Base-by-base conservation (phyloP, 2,329 filamentous ascomycete species). In the Incumbomyces delicatus region DNA sequence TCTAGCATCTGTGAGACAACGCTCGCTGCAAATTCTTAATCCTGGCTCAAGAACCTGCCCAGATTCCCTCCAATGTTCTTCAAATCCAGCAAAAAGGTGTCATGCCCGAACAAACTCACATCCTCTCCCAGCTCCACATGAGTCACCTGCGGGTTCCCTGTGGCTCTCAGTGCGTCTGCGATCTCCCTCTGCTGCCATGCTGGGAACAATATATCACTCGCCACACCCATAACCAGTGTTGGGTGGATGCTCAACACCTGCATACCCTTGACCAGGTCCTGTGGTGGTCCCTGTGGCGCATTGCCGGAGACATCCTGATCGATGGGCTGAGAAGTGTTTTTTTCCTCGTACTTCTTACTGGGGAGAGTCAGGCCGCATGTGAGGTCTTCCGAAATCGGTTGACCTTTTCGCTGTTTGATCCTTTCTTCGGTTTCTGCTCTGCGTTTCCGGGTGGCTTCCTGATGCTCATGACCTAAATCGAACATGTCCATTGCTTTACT, bases 401-500 rank as follows among this genome's bases (percentile, higher is more conserved):
- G 70, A 1, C 72, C 69, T 17, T 76, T 71, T 14, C 37, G 40
- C 34, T 49, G 34, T n/a, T 32, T 40, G 2, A 89, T 67, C 41
- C 76, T 76, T 37, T 70, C 65, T 50, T 75, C 68, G 40, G 83
- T 80, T 46, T 78, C 72, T 12, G 74, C 70, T 13, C 89, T 74
- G 22, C 87, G 76, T 29, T 70, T 60, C 16, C 71, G 71, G 2
- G 85, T 79, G 16, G 75, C 78, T 2, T 70, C 65, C 61, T 89
- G 86, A 60, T 83, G 81, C 34, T 78, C 75, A 40, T 72, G 71
- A 18, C 92, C 88, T 0, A 98, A 76, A 59, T 98, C 92, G 63
- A 98, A 98, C 11, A 98, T 73, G 61, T 98, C 92, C 92, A 98
- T 98, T 4, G 92, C 92, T 68, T 98, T 98, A 64, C 87, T 94